Evolutionary conservation across 805 yeast species (phyloP), one percentile per base, ranked within the genome.

Genomic region (Candida succiphila): DNA sequence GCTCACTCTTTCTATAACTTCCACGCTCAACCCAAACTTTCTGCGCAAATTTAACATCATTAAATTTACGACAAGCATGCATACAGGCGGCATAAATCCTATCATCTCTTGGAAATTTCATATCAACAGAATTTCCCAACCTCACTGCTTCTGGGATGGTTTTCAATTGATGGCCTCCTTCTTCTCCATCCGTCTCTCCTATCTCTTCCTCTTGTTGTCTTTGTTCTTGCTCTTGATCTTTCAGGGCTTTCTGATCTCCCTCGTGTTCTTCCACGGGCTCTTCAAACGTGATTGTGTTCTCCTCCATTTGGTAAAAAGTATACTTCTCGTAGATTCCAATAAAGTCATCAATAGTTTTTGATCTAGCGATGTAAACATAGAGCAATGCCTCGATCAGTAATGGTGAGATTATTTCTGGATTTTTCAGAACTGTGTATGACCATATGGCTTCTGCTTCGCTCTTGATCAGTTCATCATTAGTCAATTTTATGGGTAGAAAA

Each of bases 11-110:
- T 33, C 96, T 63, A 56, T 68, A 86, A 17, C 51, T 39, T 2
- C 96, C 96, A 46, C 96, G 70, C 46, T 83, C 94, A 2, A 58
- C 54, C 94, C 95, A 87, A 1, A 83, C 61, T 18, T 57, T 53
- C 36, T 74, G 75, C 4, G 87, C 88, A 48, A 80, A 72, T 0
- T 61, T 62, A 27, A 66, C 52, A 44, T 78, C 69, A 26, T 65
- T 62, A 46, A 70, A 70, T 30, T 63, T 60, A 10, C 68, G 67
- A 1, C 89, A 83, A 1, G 89, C 89, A 37, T 69, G 64, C 46
- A 85, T 57, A 7, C 82, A 77, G 20, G 77, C 59, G 32, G 67
- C 68, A 49, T 81, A 86, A 2, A 76, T 50, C 23, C 67, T 51
- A 26, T 74, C 67, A 36, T 58, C 61, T 19, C 78, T 55, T 10